Evolutionary conservation across 1,284 basidiomycete species (phyloP).

Genomic region (Exobasidium rhododendri): DNA sequence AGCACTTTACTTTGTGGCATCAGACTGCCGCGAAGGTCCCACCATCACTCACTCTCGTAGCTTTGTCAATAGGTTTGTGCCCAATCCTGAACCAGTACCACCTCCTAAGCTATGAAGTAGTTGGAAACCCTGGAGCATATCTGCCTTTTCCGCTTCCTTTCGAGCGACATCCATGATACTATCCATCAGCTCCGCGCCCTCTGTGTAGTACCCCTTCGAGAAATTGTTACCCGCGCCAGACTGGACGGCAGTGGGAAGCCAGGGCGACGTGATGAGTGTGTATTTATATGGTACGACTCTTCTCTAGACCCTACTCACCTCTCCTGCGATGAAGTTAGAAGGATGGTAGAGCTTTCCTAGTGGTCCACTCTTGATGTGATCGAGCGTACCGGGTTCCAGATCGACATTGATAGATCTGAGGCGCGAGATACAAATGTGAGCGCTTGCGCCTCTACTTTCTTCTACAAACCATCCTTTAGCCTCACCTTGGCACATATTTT

Average conservation of each 20-base stretch:
- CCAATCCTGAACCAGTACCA: conserved; percentile 60
- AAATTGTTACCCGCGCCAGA: conserved; percentile 82
- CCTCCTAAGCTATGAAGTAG: conserved; percentile 88
- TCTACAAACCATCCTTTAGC: conserved; percentile 20
- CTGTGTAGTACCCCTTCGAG: conserved; percentile 65
- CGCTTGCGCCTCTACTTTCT: not conserved
- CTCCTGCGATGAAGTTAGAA: conserved; percentile 65
- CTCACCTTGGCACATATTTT: conserved; percentile 47
- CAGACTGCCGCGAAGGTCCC: no score
- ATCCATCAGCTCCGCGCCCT: conserved; percentile 80
- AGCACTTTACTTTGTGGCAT: no score
- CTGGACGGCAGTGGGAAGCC: conserved; percentile 59
- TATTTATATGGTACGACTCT: no score
- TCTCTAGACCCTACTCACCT: not conserved
- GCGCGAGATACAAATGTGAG: not conserved
- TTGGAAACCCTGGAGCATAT: conserved; percentile 90
- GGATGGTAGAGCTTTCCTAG: conserved; percentile 77
- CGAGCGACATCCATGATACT: conserved; percentile 64
- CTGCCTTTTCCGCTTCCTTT: conserved; percentile 67
- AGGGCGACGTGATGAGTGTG: not conserved
- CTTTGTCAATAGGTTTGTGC: conserved; percentile 53
- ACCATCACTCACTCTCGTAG: conserved; percentile 23
- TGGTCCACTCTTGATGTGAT: conserved; percentile 65
- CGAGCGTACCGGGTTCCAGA: conserved; percentile 83
- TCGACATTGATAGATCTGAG: conserved; percentile 61